Base-by-base conservation (phyloP, 352 stramenopile species). In the Globisporangium takayamanum region DNA sequence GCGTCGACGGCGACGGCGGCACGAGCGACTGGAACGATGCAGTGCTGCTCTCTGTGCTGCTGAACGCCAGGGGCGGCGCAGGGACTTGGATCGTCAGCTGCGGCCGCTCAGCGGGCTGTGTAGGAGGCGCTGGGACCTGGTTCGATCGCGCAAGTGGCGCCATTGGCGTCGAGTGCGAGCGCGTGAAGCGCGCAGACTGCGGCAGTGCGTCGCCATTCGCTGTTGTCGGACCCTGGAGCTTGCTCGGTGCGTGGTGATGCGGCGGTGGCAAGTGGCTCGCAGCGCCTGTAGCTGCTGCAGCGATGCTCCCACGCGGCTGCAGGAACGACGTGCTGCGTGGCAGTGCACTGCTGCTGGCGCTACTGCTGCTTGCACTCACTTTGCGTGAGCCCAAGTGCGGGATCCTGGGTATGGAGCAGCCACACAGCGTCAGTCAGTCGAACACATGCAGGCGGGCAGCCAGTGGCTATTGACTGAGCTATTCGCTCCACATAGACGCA, bases 301-400 rank as follows among this genome's bases (percentile, higher is more conserved):
- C 25, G 50, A 67, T 53, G 22, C 49, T 53, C 18, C 50, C 50
- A 37, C 48, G 58, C 10, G 45, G 59, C 44, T 60, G 63, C 37
- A 69, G 42, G 33, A 69, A 62, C 30, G 63, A 69, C 36, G 63
- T 57, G 25, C 30, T 49, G 44, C 59, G 52, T 25, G 59, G 45
- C 22, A 45, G 53, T 26, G 42, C 25, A 20, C 50, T 44, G 46
- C 49, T 57, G 36, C 36, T 44, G 22, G 22, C 22, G 25, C n/a
- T 63, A 6, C 12, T 41, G 6, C 50, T 20, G 33, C 42, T 37
- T 2, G 39, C 42, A 36, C 25, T 57, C 10, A 39, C 39, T 48
- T 69, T 69, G 33, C 66, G 66, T 46, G 55, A 57, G 1, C 66
- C 66, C 4, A 57, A 41, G 36, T 57, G 51, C 26, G 57, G 62